Conservation (phyloP, 495 filamentous ascomycete species). For the Durotheca rogersii region DNA sequence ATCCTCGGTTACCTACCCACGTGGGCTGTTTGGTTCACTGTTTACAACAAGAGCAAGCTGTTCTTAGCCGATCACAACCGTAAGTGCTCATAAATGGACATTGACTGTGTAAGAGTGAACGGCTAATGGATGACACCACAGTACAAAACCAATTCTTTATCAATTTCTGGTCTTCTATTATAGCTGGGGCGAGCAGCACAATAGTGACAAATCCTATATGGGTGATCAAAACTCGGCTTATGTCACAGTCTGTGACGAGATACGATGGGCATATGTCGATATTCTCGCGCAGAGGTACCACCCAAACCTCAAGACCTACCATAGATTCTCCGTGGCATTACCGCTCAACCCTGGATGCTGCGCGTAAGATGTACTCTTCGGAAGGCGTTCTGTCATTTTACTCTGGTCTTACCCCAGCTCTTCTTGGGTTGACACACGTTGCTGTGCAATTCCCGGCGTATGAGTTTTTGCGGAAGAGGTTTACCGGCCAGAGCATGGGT, state of each 20-base stretch:
- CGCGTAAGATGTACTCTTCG: conserved; percentile 87
- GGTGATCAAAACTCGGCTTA: conserved; percentile 98
- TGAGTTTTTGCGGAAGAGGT: conserved; percentile 86
- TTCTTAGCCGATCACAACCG: conserved; percentile 66
- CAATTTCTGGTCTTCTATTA: conserved; percentile 75
- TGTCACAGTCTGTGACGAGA: conserved; percentile 70
- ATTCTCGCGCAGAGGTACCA: conserved; percentile 47
- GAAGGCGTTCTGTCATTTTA: conserved; percentile 93
- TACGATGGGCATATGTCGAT: conserved; percentile 40
- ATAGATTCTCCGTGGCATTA: conserved; percentile 83
- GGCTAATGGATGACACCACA: conserved; percentile 19
- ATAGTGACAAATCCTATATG: conserved; percentile 98
- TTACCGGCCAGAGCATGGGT: conserved; percentile 86
- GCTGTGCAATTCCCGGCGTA: conserved; percentile 97
- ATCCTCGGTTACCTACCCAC: conserved; percentile 93
- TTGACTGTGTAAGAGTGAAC: neutral
- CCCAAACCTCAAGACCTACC: conserved; percentile 49
- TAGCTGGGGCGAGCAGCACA: conserved; percentile 88
- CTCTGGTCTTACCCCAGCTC: conserved; percentile 87
- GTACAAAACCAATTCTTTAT: conserved; percentile 45
- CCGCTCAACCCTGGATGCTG: conserved; percentile 79
- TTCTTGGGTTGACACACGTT: conserved; percentile 91
- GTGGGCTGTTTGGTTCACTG: conserved; percentile 96
- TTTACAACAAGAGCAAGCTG: conserved; percentile 85
- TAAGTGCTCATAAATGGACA: conserved; percentile 42